Evolutionary conservation across 768 basidiomycete genomes (phyloP).

Genomic region (Trametes cingulata): DNA sequence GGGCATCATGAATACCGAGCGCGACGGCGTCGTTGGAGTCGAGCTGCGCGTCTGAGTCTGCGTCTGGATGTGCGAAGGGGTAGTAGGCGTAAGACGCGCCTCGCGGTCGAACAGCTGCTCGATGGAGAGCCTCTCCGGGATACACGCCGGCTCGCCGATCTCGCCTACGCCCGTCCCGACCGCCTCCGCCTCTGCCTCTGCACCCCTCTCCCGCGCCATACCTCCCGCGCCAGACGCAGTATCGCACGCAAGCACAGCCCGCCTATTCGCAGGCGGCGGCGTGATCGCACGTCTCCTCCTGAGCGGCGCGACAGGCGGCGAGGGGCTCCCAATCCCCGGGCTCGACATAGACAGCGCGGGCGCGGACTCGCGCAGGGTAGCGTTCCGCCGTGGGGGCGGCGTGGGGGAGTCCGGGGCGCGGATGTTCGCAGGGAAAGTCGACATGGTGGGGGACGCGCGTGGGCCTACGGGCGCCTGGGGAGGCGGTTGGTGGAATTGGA

Average conservation of each 20-base stretch:
- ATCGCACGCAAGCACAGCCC: slow-evolving; percentile 4
- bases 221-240: not conserved
- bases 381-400: not conserved
- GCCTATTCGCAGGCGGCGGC: slow-evolving; percentile 1
- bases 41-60: not conserved
- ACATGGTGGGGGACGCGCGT: not conserved
- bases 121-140: slow-evolving; percentile 8
- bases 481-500: not conserved
- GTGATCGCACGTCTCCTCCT: slow-evolving; percentile 9
- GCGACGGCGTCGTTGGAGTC: slow-evolving; percentile 1
- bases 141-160: not conserved
- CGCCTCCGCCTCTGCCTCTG: too few relatives aligned
- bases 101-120: slow-evolving; percentile 14
- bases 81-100: not conserved
- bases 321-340: not conserved
- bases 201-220: too few relatives aligned
- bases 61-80: not conserved
- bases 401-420: not conserved
- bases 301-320: not conserved
- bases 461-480: not conserved
- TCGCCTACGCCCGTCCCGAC: not conserved
- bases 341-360: not conserved
- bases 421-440: not conserved
- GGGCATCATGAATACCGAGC: not conserved
- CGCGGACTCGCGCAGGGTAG: not conserved